Evolutionary conservation across 192 early-diverging fungal genomes (phyloP).

Genomic region (Kappamyces sp.): DNA sequence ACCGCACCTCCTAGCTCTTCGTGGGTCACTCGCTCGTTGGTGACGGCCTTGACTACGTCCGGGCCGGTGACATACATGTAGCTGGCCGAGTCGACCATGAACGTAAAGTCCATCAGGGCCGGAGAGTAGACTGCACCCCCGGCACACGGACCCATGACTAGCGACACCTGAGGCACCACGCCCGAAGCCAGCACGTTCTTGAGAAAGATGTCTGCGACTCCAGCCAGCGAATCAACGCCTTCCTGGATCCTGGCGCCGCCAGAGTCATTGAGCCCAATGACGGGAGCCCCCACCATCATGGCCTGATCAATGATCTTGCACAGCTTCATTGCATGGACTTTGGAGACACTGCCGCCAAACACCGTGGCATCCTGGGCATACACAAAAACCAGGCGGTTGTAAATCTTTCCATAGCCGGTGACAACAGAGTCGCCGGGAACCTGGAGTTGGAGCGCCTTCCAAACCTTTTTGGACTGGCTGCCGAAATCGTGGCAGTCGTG

Average conservation of each 20-base stretch:
- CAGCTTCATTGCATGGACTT: conserved; percentile 85
- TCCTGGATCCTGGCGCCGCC: conserved; percentile 98
- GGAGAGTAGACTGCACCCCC: conserved; percentile 92
- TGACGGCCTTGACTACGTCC: conserved; percentile 92
- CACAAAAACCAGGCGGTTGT: conserved; percentile 82
- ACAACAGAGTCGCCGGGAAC: conserved; percentile 94
- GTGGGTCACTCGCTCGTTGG: conserved; percentile 89
- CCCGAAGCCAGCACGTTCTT: conserved; percentile 86
- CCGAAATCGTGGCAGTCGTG: conserved; percentile 90
- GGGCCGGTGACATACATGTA: conserved; percentile 97
- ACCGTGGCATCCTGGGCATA: conserved; percentile 94
- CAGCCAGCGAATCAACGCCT: conserved; percentile 91
- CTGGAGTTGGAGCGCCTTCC: conserved; percentile 16
- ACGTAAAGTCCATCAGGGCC: conserved; percentile 92
- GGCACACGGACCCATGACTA: conserved; percentile 98
- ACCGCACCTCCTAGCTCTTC: conserved; percentile 91
- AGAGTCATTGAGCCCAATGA: conserved; percentile 94
- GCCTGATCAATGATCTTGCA: conserved; percentile 93
- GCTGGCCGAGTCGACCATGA: conserved; percentile 95
- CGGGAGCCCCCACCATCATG: conserved; percentile 84
- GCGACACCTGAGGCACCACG: conserved; percentile 89
- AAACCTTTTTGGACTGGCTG: conserved; percentile 68
- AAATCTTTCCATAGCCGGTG: conserved; percentile 91
- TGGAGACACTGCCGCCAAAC: conserved; percentile 84
- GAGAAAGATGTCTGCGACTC: conserved; percentile 95